Base-by-base conservation (phyloP, 768 basidiomycete genomes). In the Lyophyllum atratum region DNA sequence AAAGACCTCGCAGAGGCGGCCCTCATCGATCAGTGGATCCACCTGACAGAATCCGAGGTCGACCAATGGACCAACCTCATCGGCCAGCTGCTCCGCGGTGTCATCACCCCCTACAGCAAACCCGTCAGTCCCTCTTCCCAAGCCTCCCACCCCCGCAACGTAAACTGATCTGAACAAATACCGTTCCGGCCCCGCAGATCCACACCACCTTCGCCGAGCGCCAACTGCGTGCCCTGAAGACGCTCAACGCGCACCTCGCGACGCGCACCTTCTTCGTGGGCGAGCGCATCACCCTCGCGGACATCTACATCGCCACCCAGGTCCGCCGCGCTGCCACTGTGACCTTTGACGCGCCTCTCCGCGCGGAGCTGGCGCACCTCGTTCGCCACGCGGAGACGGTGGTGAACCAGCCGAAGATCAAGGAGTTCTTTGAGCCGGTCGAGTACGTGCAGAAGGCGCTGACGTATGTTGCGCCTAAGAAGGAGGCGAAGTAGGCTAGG, bases 251-350 rank as follows among this genome's bases (percentile, higher is more conserved):
- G 26, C 82, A 90, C 76, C 85, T 99, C 66, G 69, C 78, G 49
- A 78, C 83, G 52, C 85, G 83, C 68, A 99, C 96, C 44, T 98
- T 85, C 84, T 83, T 98, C 66, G 94, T 94, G 54, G 88, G 87
- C 61, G 93, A 99, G 70, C 92, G 96, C 66, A 89, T 98, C 80
- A 92, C 94, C 60, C 81, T 96, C 49, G 97, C 95, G 60, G 97
- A 99, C 66, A 71, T 99, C 73, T 70, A 72, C 66, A 64, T 92
- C 61, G 92, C 89, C 34, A 70, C 78, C 45, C 61, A 81, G 66
- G 71, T 93, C 60, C 79, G 78, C 59, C 77, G 78, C 59, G 79
- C 80, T 1, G 83, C 85, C 68, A 55, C 67, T 17, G n/a, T 76
- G 60, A 84, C 84, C 60, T 63, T 93, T 60, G 95, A 93, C 66